phyloP scores from a whole-genome alignment of 2,329 filamentous ascomycete genomes.

The Incumbomyces lentus region DNA sequence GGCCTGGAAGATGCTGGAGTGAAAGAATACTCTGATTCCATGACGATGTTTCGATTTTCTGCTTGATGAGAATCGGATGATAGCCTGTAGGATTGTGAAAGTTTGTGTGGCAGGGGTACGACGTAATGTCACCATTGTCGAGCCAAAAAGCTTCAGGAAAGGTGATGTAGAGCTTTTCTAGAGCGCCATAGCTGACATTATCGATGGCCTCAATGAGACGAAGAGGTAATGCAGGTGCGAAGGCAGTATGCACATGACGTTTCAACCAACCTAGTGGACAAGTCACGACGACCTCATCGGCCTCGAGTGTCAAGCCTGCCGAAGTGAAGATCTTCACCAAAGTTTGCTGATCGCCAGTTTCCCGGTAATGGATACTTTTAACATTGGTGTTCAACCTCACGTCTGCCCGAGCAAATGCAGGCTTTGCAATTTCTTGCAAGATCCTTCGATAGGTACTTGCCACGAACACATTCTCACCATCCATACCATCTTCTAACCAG shows the following conservation, averaged over 20 bases:
- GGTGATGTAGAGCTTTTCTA: constrained; percentile 48
- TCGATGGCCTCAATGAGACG: constrained; percentile 36
- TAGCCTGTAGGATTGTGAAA: constrained; percentile 63
- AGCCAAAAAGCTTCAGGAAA: constrained; percentile 73
- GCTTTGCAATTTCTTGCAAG: constrained; percentile 41
- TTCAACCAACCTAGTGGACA: constrained; percentile 46
- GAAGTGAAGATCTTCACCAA: constrained; percentile 37
- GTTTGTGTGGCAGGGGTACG: constrained; percentile 58
- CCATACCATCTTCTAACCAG: constrained; percentile 56
- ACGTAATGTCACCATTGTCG: constrained; percentile 18
- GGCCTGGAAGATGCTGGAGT: constrained; percentile 53
- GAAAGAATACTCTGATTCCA: constrained; percentile 75
- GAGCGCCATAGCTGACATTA: constrained; percentile 36
- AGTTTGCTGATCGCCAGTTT: constrained; percentile 20
- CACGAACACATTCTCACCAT: constrained; percentile 55
- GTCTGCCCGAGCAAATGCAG: constrained; percentile 38
- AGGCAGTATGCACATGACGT: constrained; percentile 32
- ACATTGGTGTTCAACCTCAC: constrained; percentile 40
- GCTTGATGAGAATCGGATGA: constrained; percentile 39
- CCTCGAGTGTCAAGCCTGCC: constrained; percentile 28
- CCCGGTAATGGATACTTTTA: constrained; percentile 27
- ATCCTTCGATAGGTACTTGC: constrained; percentile 51
- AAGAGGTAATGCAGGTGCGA: constrained; percentile 35
- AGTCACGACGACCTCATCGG: constrained; percentile 44
- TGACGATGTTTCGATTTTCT: constrained; percentile 19